A percentile compares a stretch with the other conserved stretches of the same genome.
phyloP scores from a whole-genome alignment of 306 rosid genomes.

The Biancaea sappan region DNA sequence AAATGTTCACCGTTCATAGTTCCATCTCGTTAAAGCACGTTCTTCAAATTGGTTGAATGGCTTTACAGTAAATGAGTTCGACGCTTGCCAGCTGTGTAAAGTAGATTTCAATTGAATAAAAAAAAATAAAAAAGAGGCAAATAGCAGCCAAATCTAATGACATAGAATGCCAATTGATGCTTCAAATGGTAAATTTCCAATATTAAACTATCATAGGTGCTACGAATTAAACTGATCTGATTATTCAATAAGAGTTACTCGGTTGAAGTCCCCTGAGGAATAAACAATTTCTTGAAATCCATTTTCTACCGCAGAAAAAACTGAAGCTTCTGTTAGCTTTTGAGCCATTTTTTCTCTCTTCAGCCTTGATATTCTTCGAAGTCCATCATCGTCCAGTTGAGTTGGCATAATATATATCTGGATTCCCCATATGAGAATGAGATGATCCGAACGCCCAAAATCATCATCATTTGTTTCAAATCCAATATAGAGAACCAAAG shows the following conservation, averaged over 20 bases:
- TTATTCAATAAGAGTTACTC: not conserved
- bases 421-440: constrained; percentile 28
- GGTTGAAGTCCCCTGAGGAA: constrained; percentile 5
- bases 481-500: constrained; percentile 26
- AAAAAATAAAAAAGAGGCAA: not conserved
- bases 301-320: constrained; percentile 5
- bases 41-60: not conserved
- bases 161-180: not conserved
- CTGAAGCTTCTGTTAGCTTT: not conserved
- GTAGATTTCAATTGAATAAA: not conserved
- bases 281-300: not conserved
- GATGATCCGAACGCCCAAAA: constrained; percentile 29
- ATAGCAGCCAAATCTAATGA: not conserved
- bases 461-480: constrained; percentile 32
- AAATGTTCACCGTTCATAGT: not conserved
- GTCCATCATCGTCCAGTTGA: constrained; percentile 13
- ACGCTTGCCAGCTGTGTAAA: not conserved
- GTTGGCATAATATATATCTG: constrained; percentile 7
- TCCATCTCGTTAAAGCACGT: too few relatives aligned
- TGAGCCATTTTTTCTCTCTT: not conserved
- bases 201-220: not conserved
- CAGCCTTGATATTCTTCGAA: constrained; percentile 12
- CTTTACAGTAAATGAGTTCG: not conserved
- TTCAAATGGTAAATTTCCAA: not conserved
- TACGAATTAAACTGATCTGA: not conserved